Percentiles rank a stretch among this genome's conserved stretches.
Conservation (phyloP, 495 filamentous ascomycete species). For the Immersiella caudata region DNA sequence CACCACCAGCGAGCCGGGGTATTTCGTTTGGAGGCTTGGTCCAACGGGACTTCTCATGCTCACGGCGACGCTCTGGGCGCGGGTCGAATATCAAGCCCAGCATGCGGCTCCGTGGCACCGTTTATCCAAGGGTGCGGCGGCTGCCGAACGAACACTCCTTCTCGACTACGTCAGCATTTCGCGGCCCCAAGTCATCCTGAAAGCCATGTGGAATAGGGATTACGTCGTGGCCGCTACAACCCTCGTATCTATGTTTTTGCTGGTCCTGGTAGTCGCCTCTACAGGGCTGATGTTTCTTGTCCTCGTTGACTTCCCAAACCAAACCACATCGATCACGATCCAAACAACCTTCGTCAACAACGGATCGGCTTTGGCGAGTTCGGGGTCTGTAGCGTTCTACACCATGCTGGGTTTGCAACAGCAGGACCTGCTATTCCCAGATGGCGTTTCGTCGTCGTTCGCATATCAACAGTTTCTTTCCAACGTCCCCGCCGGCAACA, state of each 20-base stretch:
- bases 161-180: constrained; percentile 35
- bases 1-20: not conserved
- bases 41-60: constrained; percentile 34
- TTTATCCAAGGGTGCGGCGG: constrained; percentile 18
- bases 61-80: constrained; percentile 31
- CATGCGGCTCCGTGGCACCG: constrained; percentile 36
- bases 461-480: constrained; percentile 32
- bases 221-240: constrained; percentile 26
- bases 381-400: constrained; percentile 27
- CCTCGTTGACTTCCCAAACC: constrained; percentile 13
- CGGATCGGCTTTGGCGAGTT: constrained; percentile 19
- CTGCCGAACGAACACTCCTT: constrained; percentile 27
- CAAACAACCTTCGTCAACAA: constrained; percentile 25
- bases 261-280: constrained; percentile 27
- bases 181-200: constrained; percentile 16
- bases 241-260: constrained; percentile 24
- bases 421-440: constrained; percentile 27
- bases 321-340: constrained; percentile 14
- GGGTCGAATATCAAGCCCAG: constrained; percentile 37
- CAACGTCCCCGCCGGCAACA: constrained; percentile 19
- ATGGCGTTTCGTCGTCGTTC: constrained; percentile 24
- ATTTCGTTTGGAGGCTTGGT: constrained; percentile 37
- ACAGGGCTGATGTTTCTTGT: constrained; percentile 27
- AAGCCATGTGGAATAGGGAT: constrained; percentile 25
- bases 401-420: constrained; percentile 27